These are phyloP conservation scores for Cryomyces minteri DNA, from an alignment of 495 filamentous ascomycete genomes.

Conservation along the genomic window DNA sequence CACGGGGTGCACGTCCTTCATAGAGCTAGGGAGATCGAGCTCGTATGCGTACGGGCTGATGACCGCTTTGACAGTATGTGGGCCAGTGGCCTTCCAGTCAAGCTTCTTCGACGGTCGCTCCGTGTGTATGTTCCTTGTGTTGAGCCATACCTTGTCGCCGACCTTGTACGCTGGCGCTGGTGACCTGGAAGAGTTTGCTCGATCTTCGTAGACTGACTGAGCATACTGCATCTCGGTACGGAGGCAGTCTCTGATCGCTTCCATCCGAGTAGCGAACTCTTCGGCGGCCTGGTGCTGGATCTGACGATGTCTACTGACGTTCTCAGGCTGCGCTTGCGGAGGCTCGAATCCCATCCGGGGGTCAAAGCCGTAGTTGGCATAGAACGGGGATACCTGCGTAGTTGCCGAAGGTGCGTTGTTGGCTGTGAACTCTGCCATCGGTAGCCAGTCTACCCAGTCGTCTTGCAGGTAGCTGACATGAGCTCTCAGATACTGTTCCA, in stretches of 20 bases:
- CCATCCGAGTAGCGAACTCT: background rate
- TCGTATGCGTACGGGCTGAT: too few relatives aligned
- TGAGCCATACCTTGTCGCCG: background rate
- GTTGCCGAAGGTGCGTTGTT: background rate
- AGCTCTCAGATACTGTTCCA: background rate
- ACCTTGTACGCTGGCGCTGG: background rate
- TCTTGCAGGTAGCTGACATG: slow-evolving; percentile 1
- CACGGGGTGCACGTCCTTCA: too few relatives aligned
- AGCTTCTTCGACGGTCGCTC: too few relatives aligned
- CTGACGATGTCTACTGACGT: background rate
- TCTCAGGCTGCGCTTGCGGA: background rate
- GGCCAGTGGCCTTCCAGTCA: too few relatives aligned
- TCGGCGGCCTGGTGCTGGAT: background rate
- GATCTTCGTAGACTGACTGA: background rate
- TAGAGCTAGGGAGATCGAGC: too few relatives aligned
- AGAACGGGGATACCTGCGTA: background rate
- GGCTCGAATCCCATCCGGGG: background rate
- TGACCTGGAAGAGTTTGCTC: background rate
- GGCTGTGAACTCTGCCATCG: background rate
- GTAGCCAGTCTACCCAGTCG: slow-evolving; percentile 1
- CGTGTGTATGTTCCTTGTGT: background rate
- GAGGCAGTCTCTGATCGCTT: background rate
- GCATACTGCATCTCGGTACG: background rate
- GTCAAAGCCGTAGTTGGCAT: background rate
- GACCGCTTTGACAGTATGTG: too few relatives aligned